A percentile compares a stretch with the other conserved stretches of the same genome.
These are phyloP conservation scores for Chrysanthemum lavandulifolium DNA, from an alignment of 129 eudicot genomes.

Conservation along the genomic window DNA sequence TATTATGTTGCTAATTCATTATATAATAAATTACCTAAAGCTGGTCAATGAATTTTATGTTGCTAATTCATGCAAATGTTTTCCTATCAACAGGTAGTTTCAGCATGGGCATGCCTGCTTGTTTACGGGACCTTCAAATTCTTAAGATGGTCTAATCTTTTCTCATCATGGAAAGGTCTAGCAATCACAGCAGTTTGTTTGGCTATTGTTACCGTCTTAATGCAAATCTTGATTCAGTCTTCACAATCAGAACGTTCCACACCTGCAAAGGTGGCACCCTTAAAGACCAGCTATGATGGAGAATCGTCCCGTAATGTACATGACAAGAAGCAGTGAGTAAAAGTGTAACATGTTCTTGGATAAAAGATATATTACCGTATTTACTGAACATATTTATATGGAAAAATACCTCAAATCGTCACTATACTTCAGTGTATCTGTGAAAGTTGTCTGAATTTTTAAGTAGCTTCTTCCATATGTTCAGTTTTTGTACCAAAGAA, in stretches of 20 bases:
- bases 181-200: slow-evolving; percentile 44
- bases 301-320: slow-evolving; percentile 19
- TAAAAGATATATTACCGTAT: not conserved
- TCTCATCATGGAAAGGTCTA: slow-evolving; percentile 87
- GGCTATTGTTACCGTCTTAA: slow-evolving; percentile 52
- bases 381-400: slow-evolving; percentile 19
- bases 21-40: too few species aligned
- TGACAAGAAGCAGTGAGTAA: slow-evolving; percentile 39
- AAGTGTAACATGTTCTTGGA: not conserved
- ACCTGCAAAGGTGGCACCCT: slow-evolving; percentile 63
- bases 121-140: slow-evolving; percentile 51
- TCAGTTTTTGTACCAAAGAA: slow-evolving; percentile 26
- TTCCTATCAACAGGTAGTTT: slow-evolving; percentile 54
- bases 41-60: too few species aligned
- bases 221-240: slow-evolving; percentile 80
- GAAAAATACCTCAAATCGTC: slow-evolving; percentile 12
- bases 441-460: slow-evolving; percentile 10
- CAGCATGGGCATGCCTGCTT: slow-evolving; percentile 56
- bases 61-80: not conserved
- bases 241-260: slow-evolving; percentile 85
- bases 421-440: slow-evolving; percentile 18
- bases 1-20: too few species aligned
- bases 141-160: slow-evolving; percentile 60
- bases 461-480: not conserved
- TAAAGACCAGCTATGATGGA: slow-evolving; percentile 30